phyloP scores from a whole-genome alignment of 805 yeast species.

The Metahyphopichia silvanorum region DNA sequence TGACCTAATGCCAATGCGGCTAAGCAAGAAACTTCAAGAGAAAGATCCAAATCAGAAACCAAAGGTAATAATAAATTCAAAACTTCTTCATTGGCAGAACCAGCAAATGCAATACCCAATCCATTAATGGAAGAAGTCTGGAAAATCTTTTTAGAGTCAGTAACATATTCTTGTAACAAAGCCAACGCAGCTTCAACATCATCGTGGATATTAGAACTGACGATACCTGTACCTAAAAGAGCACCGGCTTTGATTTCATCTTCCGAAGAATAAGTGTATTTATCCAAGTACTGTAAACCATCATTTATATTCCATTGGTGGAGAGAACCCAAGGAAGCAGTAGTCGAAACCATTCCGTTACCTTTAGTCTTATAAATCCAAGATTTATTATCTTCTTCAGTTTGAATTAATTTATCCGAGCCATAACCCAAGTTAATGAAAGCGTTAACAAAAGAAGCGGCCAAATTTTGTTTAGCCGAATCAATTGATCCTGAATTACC shows the following conservation, averaged over 20 bases:
- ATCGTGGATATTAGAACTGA: conserved; percentile 90
- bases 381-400: conserved; percentile 64
- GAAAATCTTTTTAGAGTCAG: conserved; percentile 57
- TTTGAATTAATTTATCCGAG: conserved; percentile 73
- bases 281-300: conserved; percentile 87
- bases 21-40: conserved; percentile 76
- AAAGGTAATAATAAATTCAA: conserved; percentile 75
- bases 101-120: conserved; percentile 91
- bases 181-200: conserved; percentile 92
- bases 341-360: conserved; percentile 85
- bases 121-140: conserved; percentile 86
- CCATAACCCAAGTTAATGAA: conserved; percentile 91
- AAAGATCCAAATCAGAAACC: conserved; percentile 68
- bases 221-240: conserved; percentile 88
- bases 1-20: conserved; percentile 94
- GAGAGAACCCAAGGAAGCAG: conserved; percentile 87
- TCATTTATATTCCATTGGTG: conserved; percentile 88
- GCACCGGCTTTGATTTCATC: conserved; percentile 95
- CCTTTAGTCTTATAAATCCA: conserved; percentile 95
- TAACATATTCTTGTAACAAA: conserved; percentile 77
- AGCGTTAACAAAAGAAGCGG: conserved; percentile 90
- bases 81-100: conserved; percentile 84
- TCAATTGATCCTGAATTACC: conserved; percentile 60
- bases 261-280: conserved; percentile 80
- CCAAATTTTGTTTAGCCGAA: conserved; percentile 92